phyloP scores from a whole-genome alignment of 306 rosid species.

The Rubus parviflorus region DNA sequence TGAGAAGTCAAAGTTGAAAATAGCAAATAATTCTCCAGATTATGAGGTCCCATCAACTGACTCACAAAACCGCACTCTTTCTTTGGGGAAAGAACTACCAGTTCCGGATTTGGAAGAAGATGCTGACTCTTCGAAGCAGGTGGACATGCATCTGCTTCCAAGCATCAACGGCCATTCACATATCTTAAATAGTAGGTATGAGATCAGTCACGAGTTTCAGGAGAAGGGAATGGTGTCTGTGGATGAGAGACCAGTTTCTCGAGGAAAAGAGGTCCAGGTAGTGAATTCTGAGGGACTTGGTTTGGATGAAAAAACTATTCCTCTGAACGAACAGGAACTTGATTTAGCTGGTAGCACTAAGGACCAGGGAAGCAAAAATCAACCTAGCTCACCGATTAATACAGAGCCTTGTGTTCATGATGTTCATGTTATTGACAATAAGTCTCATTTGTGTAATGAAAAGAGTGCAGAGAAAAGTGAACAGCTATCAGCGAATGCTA shows the following conservation, averaged over 20 bases:
- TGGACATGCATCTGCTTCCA: slow-evolving; percentile 21
- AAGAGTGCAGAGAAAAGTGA: slow-evolving; percentile 20
- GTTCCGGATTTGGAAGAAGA: slow-evolving; percentile 17
- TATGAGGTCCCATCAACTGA: slow-evolving; percentile 32
- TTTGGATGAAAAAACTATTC: slow-evolving; percentile 13
- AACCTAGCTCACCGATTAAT: slow-evolving; percentile 1
- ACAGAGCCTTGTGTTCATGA: slow-evolving; percentile 31
- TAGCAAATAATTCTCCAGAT: slow-evolving; percentile 19
- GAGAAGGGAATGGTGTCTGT: slow-evolving; percentile 21
- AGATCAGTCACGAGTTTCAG: slow-evolving; percentile 13
- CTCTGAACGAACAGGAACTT: slow-evolving; percentile 5
- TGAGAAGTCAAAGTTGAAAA: slow-evolving; percentile 25
- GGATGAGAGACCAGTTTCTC: slow-evolving; percentile 20
- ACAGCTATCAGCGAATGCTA: slow-evolving; percentile 11
- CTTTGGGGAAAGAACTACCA: slow-evolving; percentile 34
- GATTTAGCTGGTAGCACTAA: slow-evolving; percentile 13
- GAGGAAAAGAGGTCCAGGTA: slow-evolving; percentile 12
- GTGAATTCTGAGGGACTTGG: slow-evolving; percentile 4
- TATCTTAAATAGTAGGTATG: neutral
- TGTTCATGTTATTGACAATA: slow-evolving; percentile 39
- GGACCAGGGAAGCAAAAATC: slow-evolving; percentile 17
- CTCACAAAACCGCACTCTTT: slow-evolving; percentile 22
- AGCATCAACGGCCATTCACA: slow-evolving; percentile 7
- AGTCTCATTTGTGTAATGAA: slow-evolving; percentile 13
- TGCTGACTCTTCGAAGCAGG: slow-evolving; percentile 16